phyloP scores from a whole-genome alignment of 2,329 filamentous ascomycete species.

The Fusarium mundagurra region DNA sequence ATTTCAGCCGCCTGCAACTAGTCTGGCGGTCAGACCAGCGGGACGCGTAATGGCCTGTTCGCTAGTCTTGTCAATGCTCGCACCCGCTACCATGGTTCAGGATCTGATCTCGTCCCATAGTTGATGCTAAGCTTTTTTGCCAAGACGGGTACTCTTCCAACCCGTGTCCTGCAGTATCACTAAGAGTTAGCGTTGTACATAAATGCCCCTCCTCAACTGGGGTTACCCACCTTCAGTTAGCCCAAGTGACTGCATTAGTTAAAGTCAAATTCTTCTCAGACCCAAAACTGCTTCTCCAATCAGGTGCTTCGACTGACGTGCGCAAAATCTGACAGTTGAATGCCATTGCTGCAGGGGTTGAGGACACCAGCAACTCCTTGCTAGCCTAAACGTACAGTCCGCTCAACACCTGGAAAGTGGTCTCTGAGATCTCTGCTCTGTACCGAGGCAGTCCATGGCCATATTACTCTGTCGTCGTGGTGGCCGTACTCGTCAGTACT shows the following conservation, averaged over 20 bases:
- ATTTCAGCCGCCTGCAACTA: neutral
- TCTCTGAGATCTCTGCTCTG: neutral
- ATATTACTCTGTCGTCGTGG: neutral
- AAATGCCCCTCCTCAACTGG: neutral
- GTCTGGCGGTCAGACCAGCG: neutral
- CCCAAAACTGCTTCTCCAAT: neutral
- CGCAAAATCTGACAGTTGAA: neutral
- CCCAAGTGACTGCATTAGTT: neutral
- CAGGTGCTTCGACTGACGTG: neutral
- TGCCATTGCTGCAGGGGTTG: neutral
- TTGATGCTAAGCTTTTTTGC: neutral
- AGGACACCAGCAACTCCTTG: neutral
- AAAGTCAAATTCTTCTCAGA: neutral
- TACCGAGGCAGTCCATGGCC: neutral
- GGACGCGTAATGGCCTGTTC: neutral
- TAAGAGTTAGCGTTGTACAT: neutral
- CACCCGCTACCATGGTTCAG: neutral
- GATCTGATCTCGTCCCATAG: neutral
- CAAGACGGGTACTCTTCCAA: neutral
- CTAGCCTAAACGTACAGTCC: neutral
- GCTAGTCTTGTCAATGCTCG: neutral
- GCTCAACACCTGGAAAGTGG: neutral
- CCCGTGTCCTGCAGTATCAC: neutral
- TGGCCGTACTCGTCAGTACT: rapidly evolving
- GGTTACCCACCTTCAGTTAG: neutral